phyloP scores from a whole-genome alignment of 1,139 yeast species.

The Pneumocystis wakefieldiae region DNA sequence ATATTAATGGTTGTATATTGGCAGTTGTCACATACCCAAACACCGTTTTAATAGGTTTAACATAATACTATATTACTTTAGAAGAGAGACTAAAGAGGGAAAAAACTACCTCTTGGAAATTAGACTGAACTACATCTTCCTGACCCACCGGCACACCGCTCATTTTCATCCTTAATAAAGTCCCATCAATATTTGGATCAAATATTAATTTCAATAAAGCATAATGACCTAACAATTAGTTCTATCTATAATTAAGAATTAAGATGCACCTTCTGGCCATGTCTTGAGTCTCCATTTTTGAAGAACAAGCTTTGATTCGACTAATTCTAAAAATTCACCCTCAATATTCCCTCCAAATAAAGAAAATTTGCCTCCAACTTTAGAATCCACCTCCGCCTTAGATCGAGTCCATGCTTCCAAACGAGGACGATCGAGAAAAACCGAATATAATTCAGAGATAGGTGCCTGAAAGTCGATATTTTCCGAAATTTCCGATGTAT shows the following conservation, averaged over 20 bases:
- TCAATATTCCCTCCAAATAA: conserved; percentile 81
- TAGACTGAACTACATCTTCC: conserved; percentile 71
- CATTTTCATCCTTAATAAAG: conserved; percentile 64
- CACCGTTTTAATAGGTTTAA: conserved; percentile 71
- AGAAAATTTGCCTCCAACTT: conserved; percentile 47
- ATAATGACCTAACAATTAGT: conserved; percentile 33
- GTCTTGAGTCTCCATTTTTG: conserved; percentile 77
- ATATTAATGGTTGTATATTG: conserved; percentile 34
- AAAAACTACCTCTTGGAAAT: conserved; percentile 51
- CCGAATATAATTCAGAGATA: conserved; percentile 66
- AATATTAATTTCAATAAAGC: conserved; percentile 55
- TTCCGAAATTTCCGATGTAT: conserved; percentile 48
- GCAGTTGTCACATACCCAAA: conserved; percentile 53
- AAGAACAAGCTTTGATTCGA: conserved; percentile 42
- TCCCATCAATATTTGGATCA: conserved; percentile 66
- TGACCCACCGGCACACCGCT: conserved; percentile 95
- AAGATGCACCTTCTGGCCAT: conserved; percentile 48
- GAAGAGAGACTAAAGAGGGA: not conserved
- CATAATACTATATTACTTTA: conserved; percentile 33
- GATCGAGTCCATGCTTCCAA: conserved; percentile 86
- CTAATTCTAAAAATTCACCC: conserved; percentile 51
- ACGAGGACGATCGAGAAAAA: conserved; percentile 60
- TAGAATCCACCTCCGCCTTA: conserved; percentile 46
- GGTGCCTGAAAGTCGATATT: conserved; percentile 75
- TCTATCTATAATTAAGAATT: not conserved